Evolutionary conservation across 768 basidiomycete species (phyloP).

Genomic region (Lentinula sp.): DNA sequence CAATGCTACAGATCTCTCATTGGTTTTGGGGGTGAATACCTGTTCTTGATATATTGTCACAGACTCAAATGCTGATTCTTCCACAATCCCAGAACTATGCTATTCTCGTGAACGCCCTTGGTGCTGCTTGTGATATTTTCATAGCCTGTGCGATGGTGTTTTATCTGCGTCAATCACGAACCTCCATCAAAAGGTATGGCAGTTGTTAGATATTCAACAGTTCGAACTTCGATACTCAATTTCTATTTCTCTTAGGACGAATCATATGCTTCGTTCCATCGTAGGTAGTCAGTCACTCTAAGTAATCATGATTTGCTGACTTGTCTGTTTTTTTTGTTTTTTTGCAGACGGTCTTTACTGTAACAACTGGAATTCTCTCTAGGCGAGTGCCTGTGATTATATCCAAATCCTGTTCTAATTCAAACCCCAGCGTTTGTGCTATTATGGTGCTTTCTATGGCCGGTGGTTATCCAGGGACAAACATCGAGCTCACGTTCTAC

Average conservation of each 20-base stretch:
- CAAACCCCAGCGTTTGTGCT: neutral
- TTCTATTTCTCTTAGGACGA: neutral
- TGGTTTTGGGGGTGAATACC: neutral
- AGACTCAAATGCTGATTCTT: neutral
- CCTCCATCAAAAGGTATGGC: slow-evolving; percentile 1
- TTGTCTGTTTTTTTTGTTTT: neutral
- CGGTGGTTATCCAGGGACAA: slow-evolving; percentile 3
- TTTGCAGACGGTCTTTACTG: slow-evolving; percentile 1
- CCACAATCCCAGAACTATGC: neutral
- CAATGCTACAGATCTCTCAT: neutral
- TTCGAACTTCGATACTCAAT: neutral
- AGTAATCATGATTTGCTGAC: neutral
- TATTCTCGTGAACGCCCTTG: slow-evolving; percentile 3
- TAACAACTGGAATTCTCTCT: slow-evolving; percentile 6
- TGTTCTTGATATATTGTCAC: neutral
- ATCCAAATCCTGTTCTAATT: neutral
- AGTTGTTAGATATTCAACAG: neutral
- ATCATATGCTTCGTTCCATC: slow-evolving; percentile 4
- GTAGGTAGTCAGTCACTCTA: neutral
- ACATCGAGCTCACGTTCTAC: slow-evolving; percentile 4
- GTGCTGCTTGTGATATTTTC: neutral
- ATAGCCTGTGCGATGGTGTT: slow-evolving; percentile 6
- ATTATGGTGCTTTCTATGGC: slow-evolving; percentile 7
- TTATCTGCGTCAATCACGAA: neutral
- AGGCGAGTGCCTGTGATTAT: neutral